Conservation (phyloP, 2,329 filamentous ascomycete genomes). For the Fusarium tricinctum region DNA sequence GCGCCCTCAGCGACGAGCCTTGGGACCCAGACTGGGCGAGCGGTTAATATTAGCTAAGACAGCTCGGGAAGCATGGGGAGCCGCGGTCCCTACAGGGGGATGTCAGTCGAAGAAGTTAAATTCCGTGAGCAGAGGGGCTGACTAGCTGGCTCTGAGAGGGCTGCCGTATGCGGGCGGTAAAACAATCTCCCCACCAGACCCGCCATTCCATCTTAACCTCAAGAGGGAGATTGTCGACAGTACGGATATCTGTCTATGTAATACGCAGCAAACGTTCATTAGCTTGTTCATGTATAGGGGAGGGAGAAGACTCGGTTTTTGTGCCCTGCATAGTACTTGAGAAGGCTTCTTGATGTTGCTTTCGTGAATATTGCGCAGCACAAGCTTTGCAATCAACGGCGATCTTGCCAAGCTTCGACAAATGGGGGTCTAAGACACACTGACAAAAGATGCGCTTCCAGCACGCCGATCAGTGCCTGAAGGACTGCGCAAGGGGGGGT, state of each 20-base stretch:
- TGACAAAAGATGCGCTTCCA: constrained; percentile 32
- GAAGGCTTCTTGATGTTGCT: constrained; percentile 25
- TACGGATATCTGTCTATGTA: neutral
- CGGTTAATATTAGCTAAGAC: constrained; percentile 29
- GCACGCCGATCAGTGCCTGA: constrained; percentile 36
- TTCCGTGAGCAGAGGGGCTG: constrained; percentile 25
- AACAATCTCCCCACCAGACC: constrained; percentile 35
- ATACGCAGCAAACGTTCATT: neutral
- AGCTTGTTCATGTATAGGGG: neutral
- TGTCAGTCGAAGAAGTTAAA: constrained; percentile 31
- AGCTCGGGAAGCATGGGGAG: constrained; percentile 30
- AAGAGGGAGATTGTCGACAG: neutral
- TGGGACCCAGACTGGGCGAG: constrained; percentile 26
- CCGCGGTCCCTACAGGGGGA: constrained; percentile 18
- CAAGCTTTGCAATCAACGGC: constrained; percentile 26
- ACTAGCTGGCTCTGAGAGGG: constrained; percentile 32
- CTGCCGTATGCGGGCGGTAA: constrained; percentile 41
- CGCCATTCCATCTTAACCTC: constrained; percentile 32
- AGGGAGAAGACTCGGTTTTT: neutral
- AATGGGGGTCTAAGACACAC: constrained; percentile 31
- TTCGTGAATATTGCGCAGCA: constrained; percentile 14
- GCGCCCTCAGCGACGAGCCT: constrained; percentile 48
- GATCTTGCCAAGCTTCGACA: constrained; percentile 34
- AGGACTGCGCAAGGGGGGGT: constrained; percentile 2
- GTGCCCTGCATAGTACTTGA: neutral